These are phyloP conservation scores for Lagenaria siceraria DNA, from an alignment of 306 rosid genomes.

Conservation along the genomic window DNA sequence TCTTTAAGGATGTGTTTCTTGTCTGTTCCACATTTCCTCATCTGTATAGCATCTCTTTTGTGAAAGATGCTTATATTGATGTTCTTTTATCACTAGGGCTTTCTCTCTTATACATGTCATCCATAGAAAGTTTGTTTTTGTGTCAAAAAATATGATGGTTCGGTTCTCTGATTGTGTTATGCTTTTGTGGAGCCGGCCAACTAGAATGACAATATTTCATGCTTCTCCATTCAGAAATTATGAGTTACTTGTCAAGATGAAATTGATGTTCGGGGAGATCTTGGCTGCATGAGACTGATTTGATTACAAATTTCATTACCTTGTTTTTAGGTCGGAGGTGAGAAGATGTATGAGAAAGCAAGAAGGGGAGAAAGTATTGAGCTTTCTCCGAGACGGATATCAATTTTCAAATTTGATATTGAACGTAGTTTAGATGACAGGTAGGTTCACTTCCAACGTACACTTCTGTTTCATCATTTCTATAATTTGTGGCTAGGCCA, in stretches of 20 bases:
- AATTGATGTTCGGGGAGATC: background rate
- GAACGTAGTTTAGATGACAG: constrained; percentile 92
- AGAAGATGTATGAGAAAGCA: constrained; percentile 91
- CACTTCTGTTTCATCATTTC: background rate
- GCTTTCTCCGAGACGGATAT: constrained; percentile 82
- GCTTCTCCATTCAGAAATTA: background rate
- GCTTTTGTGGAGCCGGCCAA: background rate
- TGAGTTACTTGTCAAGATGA: background rate
- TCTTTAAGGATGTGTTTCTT: too few species aligned
- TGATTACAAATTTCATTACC: constrained; percentile 11
- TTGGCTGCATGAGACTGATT: background rate
- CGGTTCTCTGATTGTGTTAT: background rate
- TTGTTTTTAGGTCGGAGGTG: constrained; percentile 80
- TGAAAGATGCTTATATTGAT: too few species aligned
- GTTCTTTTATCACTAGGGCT: too few species aligned
- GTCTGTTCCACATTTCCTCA: too few species aligned
- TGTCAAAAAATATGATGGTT: background rate
- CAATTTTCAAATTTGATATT: constrained; percentile 74
- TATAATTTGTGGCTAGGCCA: background rate
- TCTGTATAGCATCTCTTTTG: too few species aligned
- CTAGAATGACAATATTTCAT: background rate
- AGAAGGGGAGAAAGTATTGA: constrained; percentile 95
- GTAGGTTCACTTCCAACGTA: constrained; percentile 21
- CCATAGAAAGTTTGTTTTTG: background rate
- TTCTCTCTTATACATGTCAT: too few species aligned